Base-by-base conservation (phyloP, 2,329 filamentous ascomycete genomes). In the Volutella citrinella region DNA sequence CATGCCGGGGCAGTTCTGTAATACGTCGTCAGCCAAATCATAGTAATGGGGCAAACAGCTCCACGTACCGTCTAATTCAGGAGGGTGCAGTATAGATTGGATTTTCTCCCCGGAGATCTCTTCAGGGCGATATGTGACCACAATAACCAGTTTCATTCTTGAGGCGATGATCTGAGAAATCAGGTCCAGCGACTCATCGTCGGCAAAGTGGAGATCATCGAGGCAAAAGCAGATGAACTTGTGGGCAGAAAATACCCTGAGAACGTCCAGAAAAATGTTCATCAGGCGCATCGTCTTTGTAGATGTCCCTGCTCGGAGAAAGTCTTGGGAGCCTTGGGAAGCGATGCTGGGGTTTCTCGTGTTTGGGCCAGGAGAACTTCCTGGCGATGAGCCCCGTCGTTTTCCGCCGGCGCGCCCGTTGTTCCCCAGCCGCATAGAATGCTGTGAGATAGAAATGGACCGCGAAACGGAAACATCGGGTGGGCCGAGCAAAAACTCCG, bases 181-280 rank as follows among this genome's bases (percentile, higher is more conserved):
- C 32, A 96, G 69, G 38, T 95, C 87, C 29, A 93, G 65, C 11
- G 85, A 93, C 59, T 96, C 91, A 17, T 84, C 78, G 55, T 96
- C 91, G 7, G 89, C 88, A 59, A 88, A 93, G 51, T 96, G 89
- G 19, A 96, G 66, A 59, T 96, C 91, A 53, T 96, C 91, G 18
- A 96, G 65, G 49, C 82, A 89, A 49, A 95, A 82, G 53, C 87
- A 94, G 34, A 95, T 89, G 51, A 95, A 81, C 51, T 90, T 93
- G 56, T 90, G 82, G 14, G 82, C 73, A 0, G 87, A 84, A 35
- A 97, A 81, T 25, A 94, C 78, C 32, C 87, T 78, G 31, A 96
- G 62, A 9, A 95, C 83, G 48, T 96, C 90, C 27, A 95, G 67
- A 49, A 94, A 91, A 2, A 87, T 90, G 54, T 89, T 91, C 72